Conservation (phyloP, 1,139 yeast genomes). For the Arxiozyma heterogenica region DNA sequence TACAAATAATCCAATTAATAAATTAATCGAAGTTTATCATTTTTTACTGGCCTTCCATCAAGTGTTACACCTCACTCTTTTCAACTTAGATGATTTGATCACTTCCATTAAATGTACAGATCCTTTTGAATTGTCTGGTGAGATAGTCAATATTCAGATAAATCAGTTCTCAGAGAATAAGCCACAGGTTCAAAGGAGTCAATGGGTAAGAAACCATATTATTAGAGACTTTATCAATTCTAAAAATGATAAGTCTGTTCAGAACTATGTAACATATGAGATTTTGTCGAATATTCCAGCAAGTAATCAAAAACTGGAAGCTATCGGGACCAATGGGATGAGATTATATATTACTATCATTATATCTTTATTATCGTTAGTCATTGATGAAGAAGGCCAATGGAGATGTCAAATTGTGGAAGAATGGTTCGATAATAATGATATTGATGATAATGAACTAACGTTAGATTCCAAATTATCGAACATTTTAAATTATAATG, state of each 20-base stretch:
- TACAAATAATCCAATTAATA: not conserved
- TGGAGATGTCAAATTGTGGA: constrained; percentile 30
- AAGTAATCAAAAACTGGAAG: constrained; percentile 29
- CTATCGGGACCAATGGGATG: constrained; percentile 20
- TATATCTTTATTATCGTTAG: constrained; percentile 18
- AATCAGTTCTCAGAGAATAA: constrained; percentile 3
- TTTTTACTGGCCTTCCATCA: constrained; percentile 23
- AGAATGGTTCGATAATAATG: constrained; percentile 22
- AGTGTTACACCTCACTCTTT: constrained; percentile 16
- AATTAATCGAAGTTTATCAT: constrained; percentile 20
- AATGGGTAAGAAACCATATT: constrained; percentile 13
- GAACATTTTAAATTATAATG: constrained; percentile 49
- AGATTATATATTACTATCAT: constrained; percentile 21
- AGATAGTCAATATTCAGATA: constrained; percentile 19
- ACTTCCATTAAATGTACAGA: constrained; percentile 24
- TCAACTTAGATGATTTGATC: constrained; percentile 24
- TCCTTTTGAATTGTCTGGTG: constrained; percentile 21
- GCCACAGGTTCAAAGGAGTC: constrained; percentile 4
- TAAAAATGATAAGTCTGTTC: constrained; percentile 6
- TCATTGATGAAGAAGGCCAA: constrained; percentile 26
- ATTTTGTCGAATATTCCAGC: constrained; percentile 22
- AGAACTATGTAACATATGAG: constrained; percentile 9
- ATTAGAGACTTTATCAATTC: constrained; percentile 14
- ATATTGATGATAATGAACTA: constrained; percentile 15
- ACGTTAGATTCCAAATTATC: constrained; percentile 31